Base-by-base conservation (phyloP, 148 eudicot genomes). In the Cornus controversa region DNA sequence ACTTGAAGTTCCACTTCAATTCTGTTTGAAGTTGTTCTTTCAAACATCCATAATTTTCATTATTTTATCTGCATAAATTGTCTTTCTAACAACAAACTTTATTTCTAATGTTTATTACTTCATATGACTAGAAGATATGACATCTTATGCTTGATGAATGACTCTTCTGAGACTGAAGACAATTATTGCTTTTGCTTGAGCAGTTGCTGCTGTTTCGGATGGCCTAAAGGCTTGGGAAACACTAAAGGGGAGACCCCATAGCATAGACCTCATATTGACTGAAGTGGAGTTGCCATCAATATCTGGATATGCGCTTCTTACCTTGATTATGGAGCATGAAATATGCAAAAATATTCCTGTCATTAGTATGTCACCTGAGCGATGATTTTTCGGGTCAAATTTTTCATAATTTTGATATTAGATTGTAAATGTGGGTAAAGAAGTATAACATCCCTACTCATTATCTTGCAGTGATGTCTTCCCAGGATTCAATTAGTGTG, bases 181-280 rank as follows among this genome's bases (percentile, higher is more conserved):
- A 31, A 20, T 29, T 57, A 45, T 31, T 23, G 8, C 47, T 66
- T 68, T n/a, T 82, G 40, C 74, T 70, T 81, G 64, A 63, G 78
- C 90, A 93, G 98, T 93, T 87, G 91, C 91, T 75, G 85, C 96
- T 77, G 93, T 88, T 84, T 69, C 90, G 57, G 94, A 93, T 85
- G 98, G 98, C 74, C 76, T 91, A 67, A 91, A 91, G 81, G 98
- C 98, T 26, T 93, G 98, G 98, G 94, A 93, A 81, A 80, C 84
- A 50, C 77, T 93, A 68, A 91, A 90, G 74, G 90, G 83, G 64
- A 85, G 86, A 80, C 80, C 96, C 9, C 80, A 81, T 26, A 79
- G 70, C 84, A 81, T 93, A 45, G 98, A 93, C 77, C 91, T 93
- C 62, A 87, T 93, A 76, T 72, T 93, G 82, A 90, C 98, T 11